Conservation (phyloP, 805 yeast species). For the Suhomyces pyralidae region DNA sequence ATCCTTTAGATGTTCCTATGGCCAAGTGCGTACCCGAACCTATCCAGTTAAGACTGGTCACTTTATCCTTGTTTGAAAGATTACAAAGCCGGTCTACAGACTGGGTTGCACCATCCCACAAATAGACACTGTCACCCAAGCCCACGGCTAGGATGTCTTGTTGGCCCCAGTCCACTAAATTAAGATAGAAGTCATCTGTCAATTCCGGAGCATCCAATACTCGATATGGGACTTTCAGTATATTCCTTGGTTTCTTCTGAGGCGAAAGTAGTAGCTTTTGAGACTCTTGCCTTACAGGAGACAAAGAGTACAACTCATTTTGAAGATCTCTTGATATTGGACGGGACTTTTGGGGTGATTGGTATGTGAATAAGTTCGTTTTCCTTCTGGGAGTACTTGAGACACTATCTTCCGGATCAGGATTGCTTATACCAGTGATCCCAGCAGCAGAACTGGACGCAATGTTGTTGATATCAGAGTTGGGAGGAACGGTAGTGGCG, state of each 20-base stretch:
- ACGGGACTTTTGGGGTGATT: conserved; percentile 63
- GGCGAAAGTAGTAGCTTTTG: conserved; percentile 80
- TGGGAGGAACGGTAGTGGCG: conserved; percentile 5
- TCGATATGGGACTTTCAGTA: conserved; percentile 84
- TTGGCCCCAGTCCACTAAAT: conserved; percentile 93
- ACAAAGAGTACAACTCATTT: conserved; percentile 71
- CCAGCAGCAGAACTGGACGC: conserved; percentile 2
- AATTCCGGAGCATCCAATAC: conserved; percentile 95
- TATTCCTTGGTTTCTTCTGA: conserved; percentile 69
- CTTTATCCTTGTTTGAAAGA: conserved; percentile 57
- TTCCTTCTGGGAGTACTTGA: conserved; percentile 40
- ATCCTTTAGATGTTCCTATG: conserved; percentile 81
- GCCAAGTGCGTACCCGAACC: conserved; percentile 94
- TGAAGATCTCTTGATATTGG: conserved; percentile 64
- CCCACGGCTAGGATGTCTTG: conserved; percentile 89
- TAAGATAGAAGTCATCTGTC: conserved; percentile 89
- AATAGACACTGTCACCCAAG: conserved; percentile 78
- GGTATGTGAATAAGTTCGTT: conserved; percentile 69
- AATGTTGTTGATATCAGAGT: conserved; percentile 24
- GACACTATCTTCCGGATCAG: conserved; percentile 9
- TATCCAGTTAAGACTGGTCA: conserved; percentile 89
- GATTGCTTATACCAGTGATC: neutral
- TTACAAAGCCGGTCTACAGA: conserved; percentile 79
- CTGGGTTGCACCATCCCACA: conserved; percentile 88
- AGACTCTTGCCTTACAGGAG: conserved; percentile 87